These are phyloP conservation scores for Ananas comosus DNA, from an alignment of 176 grass and related monocot genomes.

Conservation along the genomic window DNA sequence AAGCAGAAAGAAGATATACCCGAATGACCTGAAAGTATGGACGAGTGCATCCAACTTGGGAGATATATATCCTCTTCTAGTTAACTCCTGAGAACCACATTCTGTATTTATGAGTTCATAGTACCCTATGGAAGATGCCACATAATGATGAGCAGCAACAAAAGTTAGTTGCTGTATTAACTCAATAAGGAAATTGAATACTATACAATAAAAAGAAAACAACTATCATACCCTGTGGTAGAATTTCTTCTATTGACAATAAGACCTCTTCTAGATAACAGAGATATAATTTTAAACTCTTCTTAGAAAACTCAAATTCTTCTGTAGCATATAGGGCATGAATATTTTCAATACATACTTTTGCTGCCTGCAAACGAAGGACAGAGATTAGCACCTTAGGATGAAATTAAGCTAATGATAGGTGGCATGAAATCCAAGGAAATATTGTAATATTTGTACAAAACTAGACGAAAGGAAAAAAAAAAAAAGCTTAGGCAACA, in stretches of 20 bases:
- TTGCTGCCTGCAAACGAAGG: slow-evolving; percentile 28
- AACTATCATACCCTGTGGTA: slow-evolving; percentile 37
- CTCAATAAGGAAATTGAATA: slow-evolving; percentile 1
- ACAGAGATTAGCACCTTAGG: not conserved
- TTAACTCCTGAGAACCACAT: not conserved
- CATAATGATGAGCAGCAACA: not conserved
- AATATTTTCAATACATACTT: slow-evolving; percentile 41
- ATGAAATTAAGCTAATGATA: not conserved
- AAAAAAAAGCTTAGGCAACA: not conserved
- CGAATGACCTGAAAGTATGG: slow-evolving; percentile 4
- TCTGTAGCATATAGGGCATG: slow-evolving; percentile 18
- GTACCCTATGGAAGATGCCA: not conserved
- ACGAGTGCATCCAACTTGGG: slow-evolving; percentile 5
- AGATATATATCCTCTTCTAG: not conserved
- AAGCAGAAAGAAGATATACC: not conserved
- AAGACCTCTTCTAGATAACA: slow-evolving; percentile 46
- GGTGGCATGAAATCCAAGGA: not conserved
- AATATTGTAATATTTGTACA: not conserved
- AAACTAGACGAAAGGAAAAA: not conserved
- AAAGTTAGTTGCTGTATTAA: slow-evolving; percentile 4
- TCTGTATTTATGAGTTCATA: slow-evolving; percentile 1
- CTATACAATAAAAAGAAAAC: slow-evolving; percentile 3
- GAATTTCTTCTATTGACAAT: slow-evolving; percentile 30
- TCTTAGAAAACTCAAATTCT: slow-evolving; percentile 34
- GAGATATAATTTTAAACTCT: slow-evolving; percentile 26